Evolutionary conservation across 495 filamentous ascomycete genomes (phyloP), one percentile per base, ranked within the genome.

Genomic region (Neurospora sp.): DNA sequence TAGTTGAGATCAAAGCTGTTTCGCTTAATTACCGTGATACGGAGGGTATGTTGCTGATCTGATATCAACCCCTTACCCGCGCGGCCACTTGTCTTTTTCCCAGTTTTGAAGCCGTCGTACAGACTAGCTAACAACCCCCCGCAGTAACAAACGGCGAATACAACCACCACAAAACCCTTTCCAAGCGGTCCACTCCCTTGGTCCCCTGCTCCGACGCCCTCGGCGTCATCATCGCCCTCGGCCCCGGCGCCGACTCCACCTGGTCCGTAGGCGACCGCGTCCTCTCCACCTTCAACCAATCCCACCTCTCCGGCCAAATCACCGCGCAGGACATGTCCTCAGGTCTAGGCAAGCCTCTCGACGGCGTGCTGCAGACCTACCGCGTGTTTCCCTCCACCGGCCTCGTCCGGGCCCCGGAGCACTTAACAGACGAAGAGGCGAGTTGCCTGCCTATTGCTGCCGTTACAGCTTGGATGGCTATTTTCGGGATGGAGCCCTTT

Each of bases 21-120:
- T 84, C 86, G 20, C 81, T 90, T 10, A 91, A 91, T 74, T 90
- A 88, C 73, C 84, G 88, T 39, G 88, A 90, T 74, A 85, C 85
- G 8, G 88, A 86, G 54, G 54, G 54, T 66, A 79, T 76, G 78
- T 79, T 37, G n/a, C n/a, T n/a, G n/a, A n/a, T n/a, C n/a, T n/a
- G n/a, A n/a, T n/a, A n/a, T n/a, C n/a, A n/a, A n/a, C n/a, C n/a
- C n/a, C n/a, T n/a, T n/a, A n/a, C n/a, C n/a, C n/a, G n/a, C n/a
- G n/a, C n/a, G n/a, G n/a, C n/a, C n/a, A n/a, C n/a, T n/a, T n/a
- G n/a, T n/a, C n/a, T n/a, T n/a, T n/a, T n/a, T n/a, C n/a, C n/a
- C n/a, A n/a, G n/a, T n/a, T n/a, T n/a, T n/a, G n/a, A n/a, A n/a
- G n/a, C n/a, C n/a, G n/a, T n/a, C n/a, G n/a, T n/a, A n/a, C n/a